These are phyloP conservation scores for Osmanthus fragrans DNA, from an alignment of 257 asterid genomes.

Conservation along the genomic window DNA sequence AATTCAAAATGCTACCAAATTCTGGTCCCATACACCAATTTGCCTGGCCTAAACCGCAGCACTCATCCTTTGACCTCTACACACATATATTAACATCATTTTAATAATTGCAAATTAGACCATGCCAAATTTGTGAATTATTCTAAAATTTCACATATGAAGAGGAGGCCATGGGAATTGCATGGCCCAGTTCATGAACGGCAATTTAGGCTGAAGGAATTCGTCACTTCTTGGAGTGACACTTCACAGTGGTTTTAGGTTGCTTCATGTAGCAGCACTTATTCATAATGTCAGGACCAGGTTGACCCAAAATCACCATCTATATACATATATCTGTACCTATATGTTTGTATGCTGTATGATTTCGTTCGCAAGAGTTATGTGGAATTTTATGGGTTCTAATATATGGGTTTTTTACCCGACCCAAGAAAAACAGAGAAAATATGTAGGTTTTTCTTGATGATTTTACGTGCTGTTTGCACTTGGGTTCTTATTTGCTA, in stretches of 20 bases:
- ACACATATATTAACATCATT: no score
- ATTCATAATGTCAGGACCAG: not conserved
- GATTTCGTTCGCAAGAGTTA: not conserved
- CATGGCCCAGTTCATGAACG: not conserved
- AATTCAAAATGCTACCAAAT: no score
- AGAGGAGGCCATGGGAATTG: not conserved
- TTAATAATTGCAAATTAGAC: no score
- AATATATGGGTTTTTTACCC: not conserved
- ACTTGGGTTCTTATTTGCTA: not conserved
- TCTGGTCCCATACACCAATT: no score
- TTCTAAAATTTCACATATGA: no score
- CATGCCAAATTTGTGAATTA: no score
- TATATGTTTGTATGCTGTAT: no score
- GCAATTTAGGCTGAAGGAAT: not conserved
- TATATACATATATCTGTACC: not conserved
- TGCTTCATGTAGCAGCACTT: not conserved
- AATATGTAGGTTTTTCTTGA: not conserved
- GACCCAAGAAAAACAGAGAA: not conserved
- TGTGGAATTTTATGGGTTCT: not conserved
- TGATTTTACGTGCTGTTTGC: not conserved
- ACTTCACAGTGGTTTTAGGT: not conserved
- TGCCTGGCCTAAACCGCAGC: no score
- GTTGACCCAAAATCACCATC: not conserved
- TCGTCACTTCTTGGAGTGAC: not conserved
- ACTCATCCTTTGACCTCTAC: no score